Evolutionary conservation across 495 filamentous ascomycete genomes (phyloP).

Genomic region (Penicillium odoratum): DNA sequence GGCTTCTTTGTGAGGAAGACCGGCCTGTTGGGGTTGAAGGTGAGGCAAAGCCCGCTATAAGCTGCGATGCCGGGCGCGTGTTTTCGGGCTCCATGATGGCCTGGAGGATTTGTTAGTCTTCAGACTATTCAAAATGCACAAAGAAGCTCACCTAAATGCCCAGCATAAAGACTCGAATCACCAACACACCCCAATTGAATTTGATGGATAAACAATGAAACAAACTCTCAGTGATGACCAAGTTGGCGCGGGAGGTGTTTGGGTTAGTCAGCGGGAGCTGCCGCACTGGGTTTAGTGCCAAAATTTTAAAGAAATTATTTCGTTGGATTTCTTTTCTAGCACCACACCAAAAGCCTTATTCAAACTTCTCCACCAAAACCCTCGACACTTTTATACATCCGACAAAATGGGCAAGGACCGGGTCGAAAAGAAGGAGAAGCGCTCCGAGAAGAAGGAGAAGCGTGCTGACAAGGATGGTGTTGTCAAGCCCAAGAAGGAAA

Average conservation of each 20-base stretch:
- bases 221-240: background rate
- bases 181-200: background rate
- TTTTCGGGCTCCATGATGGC: slow-evolving; percentile 25
- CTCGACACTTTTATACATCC: slow-evolving; percentile 20
- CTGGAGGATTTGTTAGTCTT: background rate
- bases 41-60: slow-evolving; percentile 32
- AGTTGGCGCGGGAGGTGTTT: slow-evolving; percentile 20
- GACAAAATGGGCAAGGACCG: slow-evolving; percentile 56
- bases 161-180: background rate
- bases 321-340: slow-evolving; percentile 32
- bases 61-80: slow-evolving; percentile 32
- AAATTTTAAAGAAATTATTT: slow-evolving; percentile 50
- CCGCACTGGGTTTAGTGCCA: slow-evolving; percentile 39
- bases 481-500: slow-evolving; percentile 62
- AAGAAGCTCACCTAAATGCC: background rate
- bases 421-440: slow-evolving; percentile 67
- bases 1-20: slow-evolving; percentile 11
- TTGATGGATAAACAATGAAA: background rate
- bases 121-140: background rate
- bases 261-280: slow-evolving; percentile 37
- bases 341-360: slow-evolving; percentile 26
- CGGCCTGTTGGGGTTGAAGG: slow-evolving; percentile 34
- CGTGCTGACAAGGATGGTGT: slow-evolving; percentile 74
- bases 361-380: slow-evolving; percentile 19
- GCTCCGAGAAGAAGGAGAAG: slow-evolving; percentile 79